phyloP scores from a whole-genome alignment of 495 filamentous ascomycete species.

The Aspergillus haitiensis region DNA sequence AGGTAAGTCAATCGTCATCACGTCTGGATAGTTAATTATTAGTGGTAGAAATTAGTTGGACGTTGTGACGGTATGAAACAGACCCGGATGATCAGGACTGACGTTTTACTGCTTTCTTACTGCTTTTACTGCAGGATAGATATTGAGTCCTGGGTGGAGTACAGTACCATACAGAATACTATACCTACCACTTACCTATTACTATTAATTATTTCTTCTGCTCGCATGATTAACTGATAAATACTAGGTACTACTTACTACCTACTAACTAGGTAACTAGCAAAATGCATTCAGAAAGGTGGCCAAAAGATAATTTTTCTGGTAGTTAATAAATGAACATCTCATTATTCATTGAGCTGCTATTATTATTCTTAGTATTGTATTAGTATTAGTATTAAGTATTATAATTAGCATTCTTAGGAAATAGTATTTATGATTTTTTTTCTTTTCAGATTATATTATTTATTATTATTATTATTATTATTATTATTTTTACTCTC shows the following conservation, averaged over 20 bases:
- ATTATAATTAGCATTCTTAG: not conserved
- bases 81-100: not conserved
- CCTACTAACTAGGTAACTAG: not conserved
- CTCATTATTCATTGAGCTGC: not conserved
- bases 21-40: not conserved
- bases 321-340: not conserved
- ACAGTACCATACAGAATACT: not conserved
- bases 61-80: not conserved
- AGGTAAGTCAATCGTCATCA: not conserved
- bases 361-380: slow-evolving; percentile 6
- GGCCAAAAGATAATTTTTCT: slow-evolving; percentile 17
- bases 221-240: slow-evolving; percentile 14
- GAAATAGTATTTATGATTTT: not conserved
- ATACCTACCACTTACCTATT: not conserved
- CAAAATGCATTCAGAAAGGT: slow-evolving; percentile 5
- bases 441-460: not conserved
- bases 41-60: slow-evolving; percentile 1
- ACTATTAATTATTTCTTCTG: not conserved
- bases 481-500: not conserved
- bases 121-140: too few species aligned
- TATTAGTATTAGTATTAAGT: not conserved
- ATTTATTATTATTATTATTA: slow-evolving; percentile 3
- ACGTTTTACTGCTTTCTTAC: too few species aligned
- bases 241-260: slow-evolving; percentile 4
- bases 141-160: too few species aligned